Base-by-base conservation (phyloP, 2,329 filamentous ascomycete species). In the Exophiala lecanii-corni region DNA sequence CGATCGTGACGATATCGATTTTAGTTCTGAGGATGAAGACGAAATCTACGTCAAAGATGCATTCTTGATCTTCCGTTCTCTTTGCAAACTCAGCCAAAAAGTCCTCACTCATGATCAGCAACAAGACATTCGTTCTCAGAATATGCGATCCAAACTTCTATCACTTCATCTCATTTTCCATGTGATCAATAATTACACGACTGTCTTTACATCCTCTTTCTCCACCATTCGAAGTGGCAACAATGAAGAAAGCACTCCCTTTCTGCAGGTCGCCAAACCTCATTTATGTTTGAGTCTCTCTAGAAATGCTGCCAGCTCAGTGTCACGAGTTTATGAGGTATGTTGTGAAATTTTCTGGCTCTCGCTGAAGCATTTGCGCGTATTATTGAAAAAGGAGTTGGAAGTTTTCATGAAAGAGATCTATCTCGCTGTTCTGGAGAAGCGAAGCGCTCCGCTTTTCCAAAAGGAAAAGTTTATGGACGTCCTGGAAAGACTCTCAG, bases 351-450 rank as follows among this genome's bases (percentile, higher is more conserved):
- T 97, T 20, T 98, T 98, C 63, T 98, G 89, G 89, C 74, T 97
- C 45, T 95, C 96, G 83, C 70, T 96, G 32, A 94, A 94, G 62
- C 84, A 88, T 57, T 85, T 98, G 79, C 81, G 94, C 49, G 84
- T 92, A 2, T 84, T 89, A 50, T 85, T 98, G 66, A 98, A 98
- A 81, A 94, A 95, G 78, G 92, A 98, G 62, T 86, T 98, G 42
- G 92, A 97, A 64, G 91, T 98, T 0, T 97, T 98, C 61, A 68
- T 98, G 46, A 97, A 97, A 62, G 92, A 98, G 61, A 94, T 98
- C 20, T 98, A 98, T 60, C 72, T 98, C 4, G 84, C 89, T 1
- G 87, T 97, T 31, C 71, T 98, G 26, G 91, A 95, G 37, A 86
- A 91, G 63, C 81, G 84, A 51, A 89, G 82, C 46, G 89, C 91